Evolutionary conservation across 2,329 filamentous ascomycete genomes (phyloP).

Genomic region (Aspergillus terreus): DNA sequence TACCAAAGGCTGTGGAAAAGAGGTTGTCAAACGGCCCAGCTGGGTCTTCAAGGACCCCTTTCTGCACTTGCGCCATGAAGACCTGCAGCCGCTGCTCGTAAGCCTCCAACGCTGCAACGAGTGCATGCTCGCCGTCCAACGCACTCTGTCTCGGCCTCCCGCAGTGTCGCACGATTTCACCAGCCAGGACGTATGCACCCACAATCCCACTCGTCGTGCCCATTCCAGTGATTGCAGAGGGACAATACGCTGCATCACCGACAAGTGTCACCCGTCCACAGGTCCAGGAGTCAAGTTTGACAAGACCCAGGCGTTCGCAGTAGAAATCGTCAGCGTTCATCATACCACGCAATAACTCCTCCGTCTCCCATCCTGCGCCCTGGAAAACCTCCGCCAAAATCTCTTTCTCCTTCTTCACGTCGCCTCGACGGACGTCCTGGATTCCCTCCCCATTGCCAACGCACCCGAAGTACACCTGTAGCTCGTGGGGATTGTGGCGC

Average conservation of each 20-base stretch:
- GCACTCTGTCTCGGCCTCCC: no score
- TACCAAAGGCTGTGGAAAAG: no score
- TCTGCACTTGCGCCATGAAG: no score
- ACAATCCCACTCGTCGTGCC: not conserved
- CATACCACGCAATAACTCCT: conserved; percentile 44
- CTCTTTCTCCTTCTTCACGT: conserved; percentile 39
- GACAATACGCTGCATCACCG: not conserved
- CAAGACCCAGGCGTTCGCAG: conserved; percentile 41
- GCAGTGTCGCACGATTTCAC: not conserved
- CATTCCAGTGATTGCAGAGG: conserved; percentile 13
- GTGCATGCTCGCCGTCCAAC: no score
- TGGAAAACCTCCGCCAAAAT: conserved; percentile 38
- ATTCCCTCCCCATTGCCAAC: no score
- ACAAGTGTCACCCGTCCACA: conserved; percentile 28
- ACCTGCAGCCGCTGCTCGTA: no score
- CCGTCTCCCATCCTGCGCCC: conserved; percentile 45
- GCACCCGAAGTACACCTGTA: no score
- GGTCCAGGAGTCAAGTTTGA: conserved; percentile 45
- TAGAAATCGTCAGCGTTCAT: conserved; percentile 45
- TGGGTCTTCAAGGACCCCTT: no score
- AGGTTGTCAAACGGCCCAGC: no score
- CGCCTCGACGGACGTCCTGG: conserved; percentile 20
- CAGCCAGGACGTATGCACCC: not conserved
- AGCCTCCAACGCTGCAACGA: no score
- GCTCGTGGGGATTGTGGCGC: no score